phyloP scores from a whole-genome alignment of 495 filamentous ascomycete genomes.

The Neurospora tetrasperma region DNA sequence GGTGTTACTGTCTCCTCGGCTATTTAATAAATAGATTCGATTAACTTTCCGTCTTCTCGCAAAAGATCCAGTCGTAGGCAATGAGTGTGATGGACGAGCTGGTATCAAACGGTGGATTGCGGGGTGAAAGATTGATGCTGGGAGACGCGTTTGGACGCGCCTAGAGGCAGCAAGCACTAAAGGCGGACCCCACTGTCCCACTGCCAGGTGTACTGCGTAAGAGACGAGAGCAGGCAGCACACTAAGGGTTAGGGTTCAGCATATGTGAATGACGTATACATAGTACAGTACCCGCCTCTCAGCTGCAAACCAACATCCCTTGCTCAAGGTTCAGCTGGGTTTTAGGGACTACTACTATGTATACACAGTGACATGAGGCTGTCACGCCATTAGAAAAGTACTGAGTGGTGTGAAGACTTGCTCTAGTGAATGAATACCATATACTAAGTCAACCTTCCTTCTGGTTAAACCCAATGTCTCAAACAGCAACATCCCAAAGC shows the following conservation, averaged over 20 bases:
- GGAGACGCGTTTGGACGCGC: conserved; percentile 9
- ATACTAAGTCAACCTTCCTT: background rate
- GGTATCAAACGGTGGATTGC: conserved; percentile 3
- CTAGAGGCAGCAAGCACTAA: conserved; percentile 12
- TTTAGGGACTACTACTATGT: background rate
- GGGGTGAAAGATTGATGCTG: conserved; percentile 7
- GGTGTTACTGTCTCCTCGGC: background rate
- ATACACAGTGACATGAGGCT: background rate
- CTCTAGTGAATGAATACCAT: background rate
- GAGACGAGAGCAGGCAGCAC: background rate
- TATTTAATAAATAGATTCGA: background rate
- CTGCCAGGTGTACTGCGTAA: background rate
- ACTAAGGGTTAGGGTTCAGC: background rate
- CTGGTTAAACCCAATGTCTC: background rate
- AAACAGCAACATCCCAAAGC: background rate
- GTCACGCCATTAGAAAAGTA: background rate
- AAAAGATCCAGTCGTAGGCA: background rate
- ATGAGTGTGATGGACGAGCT: background rate
- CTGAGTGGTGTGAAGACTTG: background rate
- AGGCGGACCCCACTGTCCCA: conserved; percentile 12
- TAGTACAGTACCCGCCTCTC: background rate
- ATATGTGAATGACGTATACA: background rate
- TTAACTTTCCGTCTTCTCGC: background rate
- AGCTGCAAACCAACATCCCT: background rate
- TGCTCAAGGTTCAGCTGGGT: background rate